Evolutionary conservation across 768 basidiomycete genomes (phyloP).

Genomic region (Kwoniella heveanensis): DNA sequence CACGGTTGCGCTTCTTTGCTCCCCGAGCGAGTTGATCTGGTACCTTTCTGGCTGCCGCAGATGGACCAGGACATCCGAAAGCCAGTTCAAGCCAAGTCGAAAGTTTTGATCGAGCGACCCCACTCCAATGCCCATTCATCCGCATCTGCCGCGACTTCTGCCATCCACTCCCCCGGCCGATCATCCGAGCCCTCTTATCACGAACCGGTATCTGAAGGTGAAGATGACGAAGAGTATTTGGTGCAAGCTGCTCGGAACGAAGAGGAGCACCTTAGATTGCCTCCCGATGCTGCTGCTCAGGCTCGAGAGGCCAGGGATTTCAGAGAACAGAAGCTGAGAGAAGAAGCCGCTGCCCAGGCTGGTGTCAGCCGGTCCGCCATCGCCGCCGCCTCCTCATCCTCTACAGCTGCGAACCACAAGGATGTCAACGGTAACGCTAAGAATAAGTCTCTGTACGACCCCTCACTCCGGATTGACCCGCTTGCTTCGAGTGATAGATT

Average conservation of each 20-base stretch:
- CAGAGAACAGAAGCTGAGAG: constrained; percentile 72
- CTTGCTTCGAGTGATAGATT: constrained; percentile 79
- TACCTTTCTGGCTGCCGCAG: constrained; percentile 96
- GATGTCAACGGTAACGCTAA: constrained; percentile 5
- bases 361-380: constrained; percentile 6
- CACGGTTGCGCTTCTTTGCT: constrained; percentile 93
- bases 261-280: constrained; percentile 74
- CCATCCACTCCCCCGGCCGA: constrained; percentile 59
- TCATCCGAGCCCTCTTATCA: constrained; percentile 62
- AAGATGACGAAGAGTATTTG: constrained; percentile 68
- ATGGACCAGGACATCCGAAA: constrained; percentile 94
- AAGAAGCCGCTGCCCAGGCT: constrained; percentile 59
- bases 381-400: constrained; percentile 20
- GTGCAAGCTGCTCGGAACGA: constrained; percentile 76
- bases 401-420: constrained; percentile 2
- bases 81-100: constrained; percentile 75
- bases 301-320: constrained; percentile 83
- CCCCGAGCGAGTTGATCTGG: constrained; percentile 87
- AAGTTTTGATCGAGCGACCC: constrained; percentile 66
- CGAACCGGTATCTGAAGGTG: constrained; percentile 93
- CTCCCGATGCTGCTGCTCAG: constrained; percentile 61
- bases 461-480: constrained; percentile 67
- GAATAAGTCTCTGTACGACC: constrained; percentile 34
- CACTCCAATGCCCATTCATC: constrained; percentile 49
- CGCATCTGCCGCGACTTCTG: constrained; percentile 53